Percentiles rank a stretch among this genome's conserved stretches.
Conservation (phyloP, 2,329 filamentous ascomycete genomes). For the Periconia sp. region DNA sequence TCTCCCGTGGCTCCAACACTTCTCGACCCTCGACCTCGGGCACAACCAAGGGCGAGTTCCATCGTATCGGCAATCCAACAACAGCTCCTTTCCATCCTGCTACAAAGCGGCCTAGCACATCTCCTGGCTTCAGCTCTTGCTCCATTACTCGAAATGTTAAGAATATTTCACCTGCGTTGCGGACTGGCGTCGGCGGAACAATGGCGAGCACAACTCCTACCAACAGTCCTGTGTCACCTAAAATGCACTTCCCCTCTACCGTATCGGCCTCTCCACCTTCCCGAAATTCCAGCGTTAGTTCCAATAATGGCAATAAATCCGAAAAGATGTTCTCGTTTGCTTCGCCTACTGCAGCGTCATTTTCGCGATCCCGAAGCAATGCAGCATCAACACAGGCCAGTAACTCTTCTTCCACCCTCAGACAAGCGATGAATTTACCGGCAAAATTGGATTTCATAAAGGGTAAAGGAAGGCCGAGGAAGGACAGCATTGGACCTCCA, state of each 20-base stretch:
- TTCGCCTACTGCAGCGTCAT: slow-evolving; percentile 4
- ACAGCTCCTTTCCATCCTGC: slow-evolving; percentile 5
- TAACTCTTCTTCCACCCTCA: slow-evolving; percentile 24
- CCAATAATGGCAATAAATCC: not conserved
- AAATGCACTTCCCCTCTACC: slow-evolving; percentile 1
- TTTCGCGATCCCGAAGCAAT: slow-evolving; percentile 2
- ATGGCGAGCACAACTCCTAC: slow-evolving; percentile 31
- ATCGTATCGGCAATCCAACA: not conserved
- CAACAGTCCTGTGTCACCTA: slow-evolving; percentile 19
- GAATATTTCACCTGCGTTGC: slow-evolving; percentile 14
- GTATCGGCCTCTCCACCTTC: not conserved
- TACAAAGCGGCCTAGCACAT: slow-evolving; percentile 18
- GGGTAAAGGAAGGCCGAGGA: slow-evolving; percentile 24
- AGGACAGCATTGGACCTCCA: slow-evolving; percentile 30
- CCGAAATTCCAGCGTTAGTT: slow-evolving; percentile 5
- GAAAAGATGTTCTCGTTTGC: not conserved
- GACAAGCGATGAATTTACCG: slow-evolving; percentile 23
- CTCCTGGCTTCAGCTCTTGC: slow-evolving; percentile 21
- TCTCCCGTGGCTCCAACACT: not conserved
- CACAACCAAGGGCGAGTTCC: not conserved
- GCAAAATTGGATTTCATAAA: slow-evolving; percentile 18
- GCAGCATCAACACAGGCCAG: slow-evolving; percentile 1
- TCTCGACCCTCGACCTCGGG: not conserved
- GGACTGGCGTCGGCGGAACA: slow-evolving; percentile 31
- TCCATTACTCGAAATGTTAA: slow-evolving; percentile 24